Percentiles rank a stretch among this genome's conserved stretches.
phyloP scores from a whole-genome alignment of 345 rosid species.

The Stellera chamaejasme region DNA sequence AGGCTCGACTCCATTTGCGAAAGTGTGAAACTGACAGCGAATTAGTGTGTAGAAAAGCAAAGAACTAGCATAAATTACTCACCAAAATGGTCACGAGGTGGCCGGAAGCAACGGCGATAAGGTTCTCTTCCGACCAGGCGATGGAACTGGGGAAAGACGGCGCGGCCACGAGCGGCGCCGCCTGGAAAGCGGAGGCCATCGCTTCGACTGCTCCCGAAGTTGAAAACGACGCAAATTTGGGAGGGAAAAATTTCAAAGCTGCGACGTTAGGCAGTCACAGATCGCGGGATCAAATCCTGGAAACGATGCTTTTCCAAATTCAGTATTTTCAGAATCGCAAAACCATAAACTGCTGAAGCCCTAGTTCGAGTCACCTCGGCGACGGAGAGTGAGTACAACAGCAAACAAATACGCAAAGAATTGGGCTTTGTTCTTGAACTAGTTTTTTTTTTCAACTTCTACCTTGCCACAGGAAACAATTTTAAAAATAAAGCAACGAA shows the following conservation, averaged over 20 bases:
- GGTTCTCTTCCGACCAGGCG: conserved; percentile 92
- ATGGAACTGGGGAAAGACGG: conserved; percentile 75
- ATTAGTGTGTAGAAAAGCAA: not conserved
- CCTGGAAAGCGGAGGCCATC: conserved; percentile 86
- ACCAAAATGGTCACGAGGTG: conserved; percentile 84
- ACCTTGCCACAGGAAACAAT: no score
- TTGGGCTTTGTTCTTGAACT: no score
- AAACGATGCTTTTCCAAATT: conserved; percentile 3
- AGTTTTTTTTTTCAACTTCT: no score
- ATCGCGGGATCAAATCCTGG: conserved; percentile 16
- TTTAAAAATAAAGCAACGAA: no score
- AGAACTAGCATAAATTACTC: not conserved
- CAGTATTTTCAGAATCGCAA: conserved; percentile 1
- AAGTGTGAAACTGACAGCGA: not conserved
- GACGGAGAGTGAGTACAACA: not conserved
- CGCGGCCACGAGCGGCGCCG: conserved; percentile 59
- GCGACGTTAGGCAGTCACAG: not conserved
- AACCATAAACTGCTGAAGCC: conserved; percentile 26
- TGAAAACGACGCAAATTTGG: conserved; percentile 16
- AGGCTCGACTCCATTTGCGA: no score
- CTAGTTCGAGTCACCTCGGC: conserved; percentile 51
- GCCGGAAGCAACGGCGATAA: conserved; percentile 82
- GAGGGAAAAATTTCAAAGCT: conserved; percentile 27
- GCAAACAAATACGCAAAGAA: no score
- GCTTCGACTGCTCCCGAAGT: not conserved